These are phyloP conservation scores for Puccinia novopanici DNA, from an alignment of 1,284 basidiomycete genomes.

Conservation along the genomic window DNA sequence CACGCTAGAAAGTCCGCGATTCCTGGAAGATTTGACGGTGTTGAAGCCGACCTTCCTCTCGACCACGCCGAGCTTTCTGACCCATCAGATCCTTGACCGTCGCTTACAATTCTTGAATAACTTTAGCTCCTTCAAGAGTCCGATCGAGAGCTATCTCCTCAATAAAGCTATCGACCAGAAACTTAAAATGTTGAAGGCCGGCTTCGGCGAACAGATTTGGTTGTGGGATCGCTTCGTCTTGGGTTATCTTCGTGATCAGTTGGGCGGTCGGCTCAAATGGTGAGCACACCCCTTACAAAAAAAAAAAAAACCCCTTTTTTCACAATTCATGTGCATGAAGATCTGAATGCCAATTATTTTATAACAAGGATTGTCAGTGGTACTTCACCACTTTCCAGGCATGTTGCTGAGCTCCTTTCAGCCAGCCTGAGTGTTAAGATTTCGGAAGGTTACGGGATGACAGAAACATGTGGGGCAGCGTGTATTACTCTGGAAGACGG, in stretches of 20 bases:
- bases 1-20: constrained; percentile 16
- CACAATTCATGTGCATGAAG: neutral
- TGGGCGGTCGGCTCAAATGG: constrained; percentile 46
- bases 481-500: constrained; percentile 32
- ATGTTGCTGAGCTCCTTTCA: constrained; percentile 39
- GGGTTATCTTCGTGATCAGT: constrained; percentile 31
- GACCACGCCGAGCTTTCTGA: constrained; percentile 31
- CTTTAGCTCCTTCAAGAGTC: constrained; percentile 32
- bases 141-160: constrained; percentile 39
- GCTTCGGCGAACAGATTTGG: constrained; percentile 48
- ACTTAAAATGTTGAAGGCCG: constrained; percentile 27
- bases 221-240: constrained; percentile 46
- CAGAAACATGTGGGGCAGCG: constrained; percentile 33
- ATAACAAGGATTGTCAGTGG: constrained; percentile 43
- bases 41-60: constrained; percentile 34
- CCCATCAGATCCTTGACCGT: too few relatives aligned
- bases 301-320: too few relatives aligned
- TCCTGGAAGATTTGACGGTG: constrained; percentile 36
- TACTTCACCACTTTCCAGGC: constrained; percentile 35
- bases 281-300: neutral
- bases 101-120: constrained; percentile 37
- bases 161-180: constrained; percentile 46
- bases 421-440: constrained; percentile 48
- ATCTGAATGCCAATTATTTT: neutral
- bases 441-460: constrained; percentile 40